phyloP scores from a whole-genome alignment of 2,329 filamentous ascomycete species.

The Ascochyta fabae region DNA sequence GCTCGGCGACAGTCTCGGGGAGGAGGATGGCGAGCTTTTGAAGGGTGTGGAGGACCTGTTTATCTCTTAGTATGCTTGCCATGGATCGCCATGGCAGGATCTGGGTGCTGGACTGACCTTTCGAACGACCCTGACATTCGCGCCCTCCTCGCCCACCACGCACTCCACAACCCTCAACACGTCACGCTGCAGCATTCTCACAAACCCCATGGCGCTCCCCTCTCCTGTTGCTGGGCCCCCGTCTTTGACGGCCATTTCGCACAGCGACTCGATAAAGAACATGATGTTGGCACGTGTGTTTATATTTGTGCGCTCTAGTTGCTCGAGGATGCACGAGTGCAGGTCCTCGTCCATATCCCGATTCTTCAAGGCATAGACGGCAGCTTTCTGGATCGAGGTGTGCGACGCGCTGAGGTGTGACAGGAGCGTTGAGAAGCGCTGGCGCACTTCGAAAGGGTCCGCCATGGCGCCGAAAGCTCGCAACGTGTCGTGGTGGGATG shows the following conservation, averaged over 20 bases:
- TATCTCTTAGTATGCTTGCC: background rate
- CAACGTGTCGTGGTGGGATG: background rate
- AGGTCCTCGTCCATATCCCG: conserved; percentile 95
- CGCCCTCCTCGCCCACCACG: conserved; percentile 86
- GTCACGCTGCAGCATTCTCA: conserved; percentile 93
- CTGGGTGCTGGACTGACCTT: conserved; percentile 60
- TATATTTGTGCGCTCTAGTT: conserved; percentile 93
- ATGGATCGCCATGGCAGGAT: no score
- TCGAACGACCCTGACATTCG: conserved; percentile 91
- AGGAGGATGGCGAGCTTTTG: conserved; percentile 75
- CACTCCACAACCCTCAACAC: conserved; percentile 91
- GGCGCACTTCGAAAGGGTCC: conserved; percentile 97
- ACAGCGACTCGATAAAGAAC: conserved; percentile 97
- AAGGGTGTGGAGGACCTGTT: conserved; percentile 71
- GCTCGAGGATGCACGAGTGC: conserved; percentile 95
- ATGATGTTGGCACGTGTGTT: conserved; percentile 98
- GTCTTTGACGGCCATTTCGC: conserved; percentile 81
- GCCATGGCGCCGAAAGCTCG: conserved; percentile 56
- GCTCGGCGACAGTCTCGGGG: conserved; percentile 75
- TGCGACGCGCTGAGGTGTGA: conserved; percentile 91
- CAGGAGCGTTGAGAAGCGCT: conserved; percentile 91
- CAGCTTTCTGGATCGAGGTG: conserved; percentile 87
- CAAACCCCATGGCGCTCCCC: conserved; percentile 74
- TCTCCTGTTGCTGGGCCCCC: conserved; percentile 75
- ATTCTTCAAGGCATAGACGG: conserved; percentile 93